Evolutionary conservation across 2,329 filamentous ascomycete genomes (phyloP).

Genomic region (Alternaria triticina): DNA sequence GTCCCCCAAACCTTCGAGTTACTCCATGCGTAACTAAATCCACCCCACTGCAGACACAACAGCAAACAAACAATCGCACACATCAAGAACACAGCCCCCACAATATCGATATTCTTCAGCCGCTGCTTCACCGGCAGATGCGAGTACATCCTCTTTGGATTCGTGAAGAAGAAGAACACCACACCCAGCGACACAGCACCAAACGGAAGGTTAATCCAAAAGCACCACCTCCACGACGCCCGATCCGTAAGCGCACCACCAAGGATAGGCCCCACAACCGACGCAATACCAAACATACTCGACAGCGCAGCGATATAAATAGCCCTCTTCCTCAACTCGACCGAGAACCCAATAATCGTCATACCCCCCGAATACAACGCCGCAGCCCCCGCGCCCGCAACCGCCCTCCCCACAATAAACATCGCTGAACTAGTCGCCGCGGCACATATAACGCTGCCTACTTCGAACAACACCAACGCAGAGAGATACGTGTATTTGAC

Average conservation of each 20-base stretch:
- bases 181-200: conserved; percentile 48
- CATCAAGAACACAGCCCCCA: conserved; percentile 42
- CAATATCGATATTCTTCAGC: conserved; percentile 48
- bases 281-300: conserved; percentile 49
- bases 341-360: conserved; percentile 55
- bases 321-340: conserved; percentile 52
- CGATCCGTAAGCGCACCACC: conserved; percentile 52
- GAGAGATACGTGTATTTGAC: conserved; percentile 60
- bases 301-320: conserved; percentile 49
- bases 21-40: conserved; percentile 56
- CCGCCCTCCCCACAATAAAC: conserved; percentile 62
- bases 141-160: conserved; percentile 31
- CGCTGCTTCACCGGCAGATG: conserved; percentile 41
- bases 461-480: conserved; percentile 54
- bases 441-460: conserved; percentile 63
- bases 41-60: conserved; percentile 48
- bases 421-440: conserved; percentile 56
- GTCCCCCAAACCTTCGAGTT: conserved; percentile 57
- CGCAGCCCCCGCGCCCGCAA: conserved; percentile 61
- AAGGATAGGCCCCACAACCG: conserved; percentile 51
- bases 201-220: conserved; percentile 54
- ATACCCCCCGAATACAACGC: conserved; percentile 61
- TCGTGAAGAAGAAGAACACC: conserved; percentile 42
- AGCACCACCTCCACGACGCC: conserved; percentile 50
- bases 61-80: conserved; percentile 42